Evolutionary conservation across 345 rosid genomes (phyloP), one percentile per base, ranked within the genome.

Genomic region (Rhodomyrtus tomentosa): DNA sequence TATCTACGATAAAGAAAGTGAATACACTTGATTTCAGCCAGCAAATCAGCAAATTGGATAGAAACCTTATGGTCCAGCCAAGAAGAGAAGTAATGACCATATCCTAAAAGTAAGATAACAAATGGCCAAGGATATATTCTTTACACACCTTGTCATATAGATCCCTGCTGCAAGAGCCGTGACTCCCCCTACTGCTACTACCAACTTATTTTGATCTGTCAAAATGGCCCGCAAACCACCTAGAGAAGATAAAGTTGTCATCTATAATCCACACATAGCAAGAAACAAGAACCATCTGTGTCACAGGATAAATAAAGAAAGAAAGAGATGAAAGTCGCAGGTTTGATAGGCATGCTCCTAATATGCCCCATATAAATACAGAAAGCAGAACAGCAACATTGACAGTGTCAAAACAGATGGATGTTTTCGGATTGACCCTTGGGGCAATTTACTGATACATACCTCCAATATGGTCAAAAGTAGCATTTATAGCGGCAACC

Each of bases 141-240:
- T 84, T 76, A 68, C 86, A 87, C 88, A 95, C 99, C 99, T 93
- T 56, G 99, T 95, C 81, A 98, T 95, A 91, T 97, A 97, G 89
- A 97, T 86, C 62, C 99, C 99, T 25, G 98, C 98, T 42, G 99
- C 99, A 83, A 97, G 96, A 87, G 99, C 99, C 32, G 99, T 97
- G 58, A 95, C 88, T 84, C 99, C 98, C 55, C 98, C 99, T 87
- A 97, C 98, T 86, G 94, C 98, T 56, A 94, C 98, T 85, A 95
- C 92, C 89, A 97, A 89, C 96, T 97, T 97, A 87, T 95, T 93
- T 90, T 97, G 98, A 91, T 95, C 98, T 3, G 99, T 97, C 84
- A 97, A 89, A 88, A 97, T 93, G 82, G 96, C 95, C 83, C 95
- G 92, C 85, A 97, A 89, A 52, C 98, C 99, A 85, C 99, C 98